Base-by-base conservation (phyloP, 2,329 filamentous ascomycete species). In the Neofusicoccum umdonicola region DNA sequence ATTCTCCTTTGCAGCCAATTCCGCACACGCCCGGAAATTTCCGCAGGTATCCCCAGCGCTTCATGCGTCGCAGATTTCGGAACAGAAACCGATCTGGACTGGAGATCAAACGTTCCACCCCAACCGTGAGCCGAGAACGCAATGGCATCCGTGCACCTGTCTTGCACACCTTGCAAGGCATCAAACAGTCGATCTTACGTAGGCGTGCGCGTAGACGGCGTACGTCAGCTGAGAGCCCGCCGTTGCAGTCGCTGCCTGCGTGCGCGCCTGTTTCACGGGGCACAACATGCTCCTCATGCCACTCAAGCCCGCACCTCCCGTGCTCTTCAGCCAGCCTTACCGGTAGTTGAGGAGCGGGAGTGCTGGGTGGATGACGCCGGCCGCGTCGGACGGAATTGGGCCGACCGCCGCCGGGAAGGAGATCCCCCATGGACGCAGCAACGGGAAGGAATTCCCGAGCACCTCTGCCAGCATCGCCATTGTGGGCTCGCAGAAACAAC, bases 101-200 rank as follows among this genome's bases (percentile, higher is more conserved):
- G 37, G 13, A 39, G 37, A 39, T 39, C 37, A 39, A 39, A 39
- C 37, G 13, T 4, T 39, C 37, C 27, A 31, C 27, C 27, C 27
- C 27, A 31, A 31, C 27, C 27, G 27, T 31, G 4, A 31, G 27
- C 27, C 27, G 27, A 31, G 27, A 31, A 31, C 27, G 27, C 27
- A 31, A 31, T 31, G 5, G 27, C n/a, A 31, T 48, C 45, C 45
- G 45, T 48, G 45, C 45, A 31, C 7, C 19, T 27, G 45, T n/a
- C 31, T 3, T 9, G 15, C 31, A 35, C 15, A 8, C 34, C 48
- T n/a, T 51, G n/a, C 48, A 31, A 31, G 5, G 4, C 27, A 31
- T 51, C n/a, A n/a, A 19, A 51, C 22, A 22, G 39, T n/a, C 52
- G 37, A 42, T 56, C 54, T 44, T 58, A 58, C 54, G 54, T 45